Evolutionary conservation across 2,329 filamentous ascomycete genomes (phyloP), one percentile per base, ranked within the genome.

Genomic region (Chrysoporthe austroafricana): DNA sequence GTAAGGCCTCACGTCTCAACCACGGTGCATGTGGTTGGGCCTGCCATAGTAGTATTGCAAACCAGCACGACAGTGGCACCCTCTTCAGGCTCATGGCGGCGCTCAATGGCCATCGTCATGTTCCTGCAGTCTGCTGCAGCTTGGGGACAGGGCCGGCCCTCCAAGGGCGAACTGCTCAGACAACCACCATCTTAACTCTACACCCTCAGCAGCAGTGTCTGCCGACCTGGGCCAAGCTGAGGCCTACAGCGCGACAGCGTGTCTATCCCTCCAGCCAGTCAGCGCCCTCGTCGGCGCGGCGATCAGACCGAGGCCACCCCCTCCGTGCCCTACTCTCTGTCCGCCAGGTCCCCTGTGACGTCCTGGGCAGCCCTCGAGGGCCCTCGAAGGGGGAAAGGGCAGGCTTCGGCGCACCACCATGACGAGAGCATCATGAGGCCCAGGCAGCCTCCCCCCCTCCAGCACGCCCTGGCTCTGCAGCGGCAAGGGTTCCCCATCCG

Each of bases 401-500:
- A 26, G 26, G 26, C 26, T 26, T 26, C 26, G 26, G 26, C 26
- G 26, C 26, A 26, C 26, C 26, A 26, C 26, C 26, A 26, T 32
- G 26, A 13, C 9, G n/a, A 52, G 48, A 26, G 11, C 21, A 7
- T 32, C 21, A 32, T 26, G 36, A 39, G 21, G 21, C 14, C 50
- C 50, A 13, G 14, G 50, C 26, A 26, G 14, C 4, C 46, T 21
- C 18, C 13, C 18, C 61, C 34, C 32, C 48, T 52, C 7, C 46
- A 4, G 26, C 26, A 26, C 26, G 26, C 26, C 26, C 26, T 26
- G 2, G 26, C 26, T 26, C 36, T 39, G 14, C 18, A 26, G 2
- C 21, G 18, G 16, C 61, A 39, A 63, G 58, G 60, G 57, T 62
- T 66, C 56, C 56, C 61, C 64, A 66, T 59, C 64, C 56, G 61